These are phyloP conservation scores for Leishmania braziliensis DNA, from an alignment of 208 protist genomes.

Conservation along the genomic window DNA sequence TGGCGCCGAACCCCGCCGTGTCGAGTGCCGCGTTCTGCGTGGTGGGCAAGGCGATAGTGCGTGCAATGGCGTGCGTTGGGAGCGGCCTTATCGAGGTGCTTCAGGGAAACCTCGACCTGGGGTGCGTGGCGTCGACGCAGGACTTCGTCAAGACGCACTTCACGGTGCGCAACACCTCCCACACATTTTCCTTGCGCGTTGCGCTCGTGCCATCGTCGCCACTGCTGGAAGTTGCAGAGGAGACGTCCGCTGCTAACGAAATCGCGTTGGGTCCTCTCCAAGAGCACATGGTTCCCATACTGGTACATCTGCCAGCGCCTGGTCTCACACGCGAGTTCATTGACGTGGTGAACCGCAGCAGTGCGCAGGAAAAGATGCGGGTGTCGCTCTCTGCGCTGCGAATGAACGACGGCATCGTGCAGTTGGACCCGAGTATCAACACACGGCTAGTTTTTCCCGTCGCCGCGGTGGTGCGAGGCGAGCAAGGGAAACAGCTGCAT, in stretches of 20 bases:
- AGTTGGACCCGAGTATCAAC: conserved; percentile 28
- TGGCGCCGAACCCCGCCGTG: conserved; percentile 41
- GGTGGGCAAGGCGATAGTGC: conserved; percentile 49
- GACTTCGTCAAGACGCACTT: conserved; percentile 41
- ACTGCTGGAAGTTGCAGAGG: conserved; percentile 30
- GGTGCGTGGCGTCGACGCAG: conserved; percentile 43
- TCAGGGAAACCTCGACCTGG: conserved; percentile 46
- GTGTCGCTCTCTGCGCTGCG: conserved; percentile 50
- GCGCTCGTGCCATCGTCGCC: conserved; percentile 38
- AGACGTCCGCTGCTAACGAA: conserved; percentile 28
- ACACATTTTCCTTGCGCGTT: conserved; percentile 61
- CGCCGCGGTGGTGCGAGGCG: conserved; percentile 30
- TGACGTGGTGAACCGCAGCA: conserved; percentile 67
- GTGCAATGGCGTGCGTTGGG: conserved; percentile 53
- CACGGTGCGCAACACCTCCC: conserved; percentile 60
- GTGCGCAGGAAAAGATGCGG: conserved; percentile 56
- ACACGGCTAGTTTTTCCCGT: conserved; percentile 28
- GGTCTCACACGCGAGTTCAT: conserved; percentile 68
- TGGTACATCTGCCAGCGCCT: conserved; percentile 44
- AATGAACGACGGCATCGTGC: conserved; percentile 34
- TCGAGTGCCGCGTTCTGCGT: conserved; percentile 44
- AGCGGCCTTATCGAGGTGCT: conserved; percentile 52
- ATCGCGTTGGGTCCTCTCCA: conserved; percentile 44
- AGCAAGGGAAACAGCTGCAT: conserved; percentile 21
- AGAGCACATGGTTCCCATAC: conserved; percentile 46